Percentiles rank a stretch among this genome's conserved stretches.
phyloP scores from a whole-genome alignment of 2,329 filamentous ascomycete species.

The Myriosclerotinia duriaeana region DNA sequence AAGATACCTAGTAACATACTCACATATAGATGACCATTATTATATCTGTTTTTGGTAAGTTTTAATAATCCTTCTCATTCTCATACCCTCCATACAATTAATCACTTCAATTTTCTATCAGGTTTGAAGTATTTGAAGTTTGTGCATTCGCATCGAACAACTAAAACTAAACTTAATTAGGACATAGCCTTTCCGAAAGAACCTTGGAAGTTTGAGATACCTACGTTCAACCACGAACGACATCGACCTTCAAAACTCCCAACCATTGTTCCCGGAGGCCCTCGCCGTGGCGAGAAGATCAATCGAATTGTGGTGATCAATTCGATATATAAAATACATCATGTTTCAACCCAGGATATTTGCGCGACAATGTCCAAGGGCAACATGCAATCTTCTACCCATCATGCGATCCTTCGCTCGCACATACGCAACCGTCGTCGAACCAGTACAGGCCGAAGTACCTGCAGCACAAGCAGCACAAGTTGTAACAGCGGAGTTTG shows the following conservation, averaged over 20 bases:
- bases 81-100: not conserved
- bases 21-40: too few relatives aligned
- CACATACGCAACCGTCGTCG: conserved; percentile 51
- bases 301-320: conserved; percentile 21
- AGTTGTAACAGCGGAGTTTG: conserved; percentile 44
- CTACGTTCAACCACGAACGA: conserved; percentile 20
- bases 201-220: conserved; percentile 25
- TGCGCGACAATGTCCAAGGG: conserved; percentile 46
- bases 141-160: not conserved
- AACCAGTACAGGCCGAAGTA: conserved; percentile 42
- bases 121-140: not conserved
- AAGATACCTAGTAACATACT: too few relatives aligned
- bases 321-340: conserved; percentile 18
- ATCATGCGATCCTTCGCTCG: conserved; percentile 47
- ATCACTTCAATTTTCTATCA: not conserved
- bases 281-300: conserved; percentile 25
- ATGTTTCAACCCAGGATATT: conserved; percentile 70
- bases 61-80: not conserved
- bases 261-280: conserved; percentile 14
- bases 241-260: conserved; percentile 13
- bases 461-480: conserved; percentile 42
- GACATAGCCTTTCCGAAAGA: conserved; percentile 11
- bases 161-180: conserved; percentile 20
- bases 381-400: conserved; percentile 49
- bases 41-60: not conserved